These are phyloP conservation scores for Trichophyton rubrum DNA, from an alignment of 2,329 filamentous ascomycete species.

Conservation along the genomic window DNA sequence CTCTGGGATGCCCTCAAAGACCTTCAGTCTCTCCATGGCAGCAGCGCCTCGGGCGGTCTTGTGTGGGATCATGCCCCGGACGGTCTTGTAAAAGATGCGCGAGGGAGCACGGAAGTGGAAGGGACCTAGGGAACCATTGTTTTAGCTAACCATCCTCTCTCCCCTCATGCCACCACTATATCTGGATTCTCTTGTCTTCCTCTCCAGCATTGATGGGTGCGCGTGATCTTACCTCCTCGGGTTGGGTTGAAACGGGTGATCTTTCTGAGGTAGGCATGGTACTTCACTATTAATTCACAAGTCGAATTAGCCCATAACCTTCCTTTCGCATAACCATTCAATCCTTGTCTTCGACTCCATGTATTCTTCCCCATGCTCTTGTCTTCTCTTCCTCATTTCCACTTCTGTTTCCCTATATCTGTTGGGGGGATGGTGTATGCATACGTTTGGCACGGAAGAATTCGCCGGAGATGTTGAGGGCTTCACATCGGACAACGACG, in stretches of 20 bases:
- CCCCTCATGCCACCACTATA: not conserved
- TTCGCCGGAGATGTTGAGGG: constrained; percentile 99
- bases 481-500: constrained; percentile 96
- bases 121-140: constrained; percentile 50
- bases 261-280: constrained; percentile 99
- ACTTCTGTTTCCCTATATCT: not conserved
- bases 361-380: not conserved
- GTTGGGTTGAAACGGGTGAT: constrained; percentile 99
- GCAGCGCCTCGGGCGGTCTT: constrained; percentile 97
- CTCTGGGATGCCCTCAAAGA: constrained; percentile 97
- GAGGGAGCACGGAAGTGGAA: constrained; percentile 99
- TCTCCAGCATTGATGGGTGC: not conserved
- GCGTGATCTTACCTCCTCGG: constrained; percentile 65
- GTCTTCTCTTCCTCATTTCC: not conserved
- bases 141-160: constrained; percentile 7
- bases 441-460: constrained; percentile 99
- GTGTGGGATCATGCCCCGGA: constrained; percentile 99
- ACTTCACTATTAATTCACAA: constrained; percentile 66
- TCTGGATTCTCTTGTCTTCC: not conserved
- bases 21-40: constrained; percentile 96
- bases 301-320: not conserved
- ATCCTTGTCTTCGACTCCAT: not conserved
- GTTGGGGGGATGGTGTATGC: constrained; percentile 30
- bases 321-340: not conserved
- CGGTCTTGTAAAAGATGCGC: constrained; percentile 99